Evolutionary conservation across 129 eudicot genomes (phyloP), one percentile per base, ranked within the genome.

Genomic region (Pittosporum tobira): DNA sequence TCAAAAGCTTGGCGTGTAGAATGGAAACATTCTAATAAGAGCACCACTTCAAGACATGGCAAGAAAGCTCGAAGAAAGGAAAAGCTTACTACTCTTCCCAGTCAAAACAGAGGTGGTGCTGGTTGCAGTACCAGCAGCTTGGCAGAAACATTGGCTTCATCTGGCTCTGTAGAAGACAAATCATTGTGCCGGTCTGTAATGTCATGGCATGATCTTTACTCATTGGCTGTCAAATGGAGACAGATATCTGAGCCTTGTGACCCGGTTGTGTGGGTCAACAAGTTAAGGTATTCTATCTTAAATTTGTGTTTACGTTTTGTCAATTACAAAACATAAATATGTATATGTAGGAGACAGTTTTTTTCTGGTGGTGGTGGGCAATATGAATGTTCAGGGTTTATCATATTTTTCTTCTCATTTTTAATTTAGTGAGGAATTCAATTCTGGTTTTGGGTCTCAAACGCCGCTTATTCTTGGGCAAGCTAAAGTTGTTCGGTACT

Each of bases 211-310:
- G 81, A 75, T 73, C 76, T 91, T 62, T 91, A 91, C 71, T 83
- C 95, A 2, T 10, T 91, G 67, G 98, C 96, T 43, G 95, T 91
- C 51, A 87, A 76, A 68, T 91, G 98, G 98, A 83, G 96, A 69
- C 98, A 91, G 63, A 91, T 91, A 54, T 86, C 98, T 65, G 98
- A 91, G 74, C 98, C 98, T 59, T 91, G 98, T 65, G 98, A 91
- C 59, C 94, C 96, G 27, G 88, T 86, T 74, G 85, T 91, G 52
- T 91, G 98, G 98, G 74, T 91, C 63, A 83, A 91, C 79, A 91
- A 81, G 65, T 72, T 91, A 61, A 83, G 98, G 98, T 91, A 86
- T 26, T 63, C 20, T 46, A 55, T 38, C 21, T 52, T 55, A 16
- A 26, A 36, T 23, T 26, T 10, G 30, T 54, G 34, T 29, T 1